A percentile compares a stretch with the other conserved stretches of the same genome.
phyloP scores from a whole-genome alignment of 805 yeast genomes.

The Monosporozyma yasuniensis region DNA sequence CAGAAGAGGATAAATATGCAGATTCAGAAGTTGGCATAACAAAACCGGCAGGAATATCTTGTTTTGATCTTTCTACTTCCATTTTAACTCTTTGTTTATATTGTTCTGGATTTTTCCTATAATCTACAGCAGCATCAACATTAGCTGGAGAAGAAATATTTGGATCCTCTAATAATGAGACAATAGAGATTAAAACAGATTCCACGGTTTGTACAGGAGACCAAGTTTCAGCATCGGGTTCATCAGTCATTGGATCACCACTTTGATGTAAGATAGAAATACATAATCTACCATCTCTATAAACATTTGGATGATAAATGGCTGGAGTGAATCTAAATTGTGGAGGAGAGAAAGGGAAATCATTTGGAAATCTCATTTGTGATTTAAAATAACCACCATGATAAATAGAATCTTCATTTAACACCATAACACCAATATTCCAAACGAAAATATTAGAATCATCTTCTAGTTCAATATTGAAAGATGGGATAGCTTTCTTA shows the following conservation, averaged over 20 bases:
- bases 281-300: slow-evolving; percentile 87
- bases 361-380: slow-evolving; percentile 85
- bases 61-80: slow-evolving; percentile 76
- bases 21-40: slow-evolving; percentile 61
- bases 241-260: slow-evolving; percentile 84
- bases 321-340: slow-evolving; percentile 87
- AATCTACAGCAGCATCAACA: slow-evolving; percentile 89
- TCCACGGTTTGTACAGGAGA: slow-evolving; percentile 90
- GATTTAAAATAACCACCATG: slow-evolving; percentile 94
- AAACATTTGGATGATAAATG: slow-evolving; percentile 91
- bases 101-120: slow-evolving; percentile 70
- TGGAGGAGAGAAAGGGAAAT: slow-evolving; percentile 91
- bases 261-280: slow-evolving; percentile 87
- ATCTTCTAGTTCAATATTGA: slow-evolving; percentile 60
- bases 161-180: slow-evolving; percentile 88
- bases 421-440: slow-evolving; percentile 90
- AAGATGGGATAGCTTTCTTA: slow-evolving; percentile 63
- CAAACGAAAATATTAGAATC: slow-evolving; percentile 50
- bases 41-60: slow-evolving; percentile 82
- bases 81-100: slow-evolving; percentile 67
- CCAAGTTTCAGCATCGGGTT: slow-evolving; percentile 92
- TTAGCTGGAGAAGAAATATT: slow-evolving; percentile 91
- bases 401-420: slow-evolving; percentile 79
- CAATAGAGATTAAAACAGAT: slow-evolving; percentile 78
- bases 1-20: slow-evolving; percentile 35